Percentiles rank a stretch among this genome's conserved stretches.
These are phyloP conservation scores for Elsinoe necatrix DNA, from an alignment of 2,329 filamentous ascomycete genomes.

Conservation along the genomic window DNA sequence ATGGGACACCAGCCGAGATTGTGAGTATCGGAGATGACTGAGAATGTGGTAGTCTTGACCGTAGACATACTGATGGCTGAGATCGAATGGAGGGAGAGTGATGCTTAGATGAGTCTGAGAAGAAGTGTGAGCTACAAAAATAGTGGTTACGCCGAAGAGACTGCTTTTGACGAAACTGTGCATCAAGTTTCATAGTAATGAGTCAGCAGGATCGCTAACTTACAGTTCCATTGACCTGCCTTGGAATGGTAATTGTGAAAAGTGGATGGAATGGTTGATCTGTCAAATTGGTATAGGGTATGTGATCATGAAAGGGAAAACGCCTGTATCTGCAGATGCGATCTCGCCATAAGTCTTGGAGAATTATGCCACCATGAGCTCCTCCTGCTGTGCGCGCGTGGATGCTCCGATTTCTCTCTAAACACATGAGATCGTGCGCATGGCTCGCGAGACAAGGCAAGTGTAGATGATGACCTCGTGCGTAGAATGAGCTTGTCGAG, in stretches of 20 bases:
- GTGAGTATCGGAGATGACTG: background rate
- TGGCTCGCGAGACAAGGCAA: too few species aligned
- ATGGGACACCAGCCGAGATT: background rate
- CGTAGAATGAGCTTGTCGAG: background rate
- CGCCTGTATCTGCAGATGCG: slow-evolving; percentile 4
- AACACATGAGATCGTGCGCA: too few species aligned
- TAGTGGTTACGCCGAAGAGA: too few species aligned
- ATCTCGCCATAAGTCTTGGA: background rate
- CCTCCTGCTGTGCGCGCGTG: background rate
- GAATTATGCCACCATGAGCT: background rate
- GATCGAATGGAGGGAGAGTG: too few species aligned
- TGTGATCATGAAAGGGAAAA: slow-evolving; percentile 6
- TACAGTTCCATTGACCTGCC: too few species aligned
- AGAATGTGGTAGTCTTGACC: background rate
- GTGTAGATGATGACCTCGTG: background rate
- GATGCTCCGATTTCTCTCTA: background rate
- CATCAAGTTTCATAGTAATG: too few species aligned
- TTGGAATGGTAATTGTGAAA: background rate
- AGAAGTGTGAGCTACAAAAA: too few species aligned
- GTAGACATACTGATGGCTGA: too few species aligned
- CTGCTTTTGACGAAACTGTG: too few species aligned
- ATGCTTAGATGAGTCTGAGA: too few species aligned
- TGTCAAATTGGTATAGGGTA: background rate
- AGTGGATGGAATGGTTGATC: background rate
- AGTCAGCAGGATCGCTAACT: too few species aligned